Percentiles rank a stretch among this genome's conserved stretches.
Conservation (phyloP, 2,329 filamentous ascomycete genomes). For the Lithohypha guttulata region DNA sequence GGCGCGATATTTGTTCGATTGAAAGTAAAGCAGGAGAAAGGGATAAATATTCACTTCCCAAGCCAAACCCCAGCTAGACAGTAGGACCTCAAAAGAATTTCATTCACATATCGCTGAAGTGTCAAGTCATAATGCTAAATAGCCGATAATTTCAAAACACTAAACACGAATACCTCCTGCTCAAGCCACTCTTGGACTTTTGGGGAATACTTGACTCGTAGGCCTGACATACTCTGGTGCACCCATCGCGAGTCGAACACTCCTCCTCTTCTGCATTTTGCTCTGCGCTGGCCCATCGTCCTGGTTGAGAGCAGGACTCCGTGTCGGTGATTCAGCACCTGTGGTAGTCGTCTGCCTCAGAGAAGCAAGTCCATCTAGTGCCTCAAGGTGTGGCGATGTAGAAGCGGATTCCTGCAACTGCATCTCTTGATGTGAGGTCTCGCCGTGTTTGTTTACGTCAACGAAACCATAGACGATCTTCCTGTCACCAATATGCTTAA, state of each 20-base stretch:
- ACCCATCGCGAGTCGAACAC: conserved; percentile 7
- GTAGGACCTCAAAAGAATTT: too few species aligned
- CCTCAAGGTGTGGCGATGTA: neutral
- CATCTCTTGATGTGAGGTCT: conserved; percentile 1
- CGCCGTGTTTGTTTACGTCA: conserved; percentile 5
- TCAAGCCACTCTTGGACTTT: conserved; percentile 1
- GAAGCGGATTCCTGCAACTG: neutral
- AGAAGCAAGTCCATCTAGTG: neutral
- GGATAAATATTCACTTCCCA: too few species aligned
- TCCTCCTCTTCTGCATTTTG: conserved; percentile 5
- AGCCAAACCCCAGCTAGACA: too few species aligned
- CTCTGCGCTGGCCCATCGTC: neutral
- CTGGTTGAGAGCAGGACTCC: conserved; percentile 2
- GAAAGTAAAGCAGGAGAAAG: too few species aligned
- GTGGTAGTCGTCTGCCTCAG: neutral
- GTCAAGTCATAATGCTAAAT: too few species aligned
- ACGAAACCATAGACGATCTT: conserved; percentile 11
- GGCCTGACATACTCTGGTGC: conserved; percentile 3
- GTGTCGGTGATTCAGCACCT: neutral
- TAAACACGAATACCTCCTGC: too few species aligned
- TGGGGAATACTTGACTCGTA: conserved; percentile 2
- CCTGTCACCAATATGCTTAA: conserved; percentile 8
- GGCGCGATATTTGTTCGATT: too few species aligned
- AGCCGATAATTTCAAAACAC: too few species aligned
- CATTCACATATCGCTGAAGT: too few species aligned